phyloP scores from a whole-genome alignment of 1,284 basidiomycete genomes.

The Irpex rosettiformis region DNA sequence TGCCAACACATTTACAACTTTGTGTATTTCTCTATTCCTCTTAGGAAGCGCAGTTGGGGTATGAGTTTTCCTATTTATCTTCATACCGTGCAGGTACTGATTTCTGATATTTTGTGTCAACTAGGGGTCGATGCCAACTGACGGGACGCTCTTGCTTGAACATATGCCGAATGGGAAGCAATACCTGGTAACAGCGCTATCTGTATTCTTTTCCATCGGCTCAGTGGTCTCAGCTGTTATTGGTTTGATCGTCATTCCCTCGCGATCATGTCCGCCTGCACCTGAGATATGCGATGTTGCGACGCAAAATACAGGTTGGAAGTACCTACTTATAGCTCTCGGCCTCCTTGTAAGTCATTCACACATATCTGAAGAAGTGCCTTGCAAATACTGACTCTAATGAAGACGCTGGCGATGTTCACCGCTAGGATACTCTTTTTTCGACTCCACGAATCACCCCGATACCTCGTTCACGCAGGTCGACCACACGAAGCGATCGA shows the following conservation, averaged over 20 bases:
- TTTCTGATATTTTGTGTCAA: conserved; percentile 10
- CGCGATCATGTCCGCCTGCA: conserved; percentile 62
- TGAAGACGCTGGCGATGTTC: conserved; percentile 84
- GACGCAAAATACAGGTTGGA: conserved; percentile 81
- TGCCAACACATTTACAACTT: conserved; percentile 63
- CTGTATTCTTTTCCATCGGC: conserved; percentile 92
- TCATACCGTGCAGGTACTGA: not conserved
- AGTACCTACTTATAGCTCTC: conserved; percentile 72
- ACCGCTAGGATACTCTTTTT: conserved; percentile 86
- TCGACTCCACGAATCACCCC: conserved; percentile 88
- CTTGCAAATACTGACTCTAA: not conserved
- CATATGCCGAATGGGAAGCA: conserved; percentile 91
- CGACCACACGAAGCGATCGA: conserved; percentile 79
- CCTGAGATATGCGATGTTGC: conserved; percentile 57
- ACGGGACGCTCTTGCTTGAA: conserved; percentile 92
- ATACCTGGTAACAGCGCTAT: conserved; percentile 92
- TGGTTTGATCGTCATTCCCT: conserved; percentile 75
- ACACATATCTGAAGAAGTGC: conserved; percentile 5
- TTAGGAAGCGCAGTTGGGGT: conserved; percentile 91
- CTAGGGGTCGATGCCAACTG: conserved; percentile 93
- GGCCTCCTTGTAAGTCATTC: conserved; percentile 62
- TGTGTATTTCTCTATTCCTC: conserved; percentile 82
- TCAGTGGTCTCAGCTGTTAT: conserved; percentile 82
- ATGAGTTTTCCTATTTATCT: conserved; percentile 26
- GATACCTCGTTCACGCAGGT: conserved; percentile 85